Conservation (phyloP, 352 stramenopile species). For the Globisporangium solare region DNA sequence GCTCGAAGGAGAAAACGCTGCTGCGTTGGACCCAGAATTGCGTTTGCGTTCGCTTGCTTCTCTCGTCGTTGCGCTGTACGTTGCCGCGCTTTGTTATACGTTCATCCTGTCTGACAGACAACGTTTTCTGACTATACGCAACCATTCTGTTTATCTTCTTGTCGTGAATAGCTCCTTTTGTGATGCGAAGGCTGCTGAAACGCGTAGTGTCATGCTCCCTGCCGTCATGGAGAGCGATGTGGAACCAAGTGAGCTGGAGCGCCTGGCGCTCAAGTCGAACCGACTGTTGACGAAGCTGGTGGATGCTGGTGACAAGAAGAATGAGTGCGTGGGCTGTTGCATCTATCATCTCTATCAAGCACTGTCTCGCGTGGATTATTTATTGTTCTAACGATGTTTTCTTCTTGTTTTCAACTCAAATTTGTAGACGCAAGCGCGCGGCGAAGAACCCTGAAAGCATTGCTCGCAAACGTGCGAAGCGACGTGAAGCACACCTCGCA, state of each 20-base stretch:
- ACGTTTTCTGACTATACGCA: neutral
- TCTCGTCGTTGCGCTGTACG: slow-evolving; percentile 70
- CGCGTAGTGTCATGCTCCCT: slow-evolving; percentile 63
- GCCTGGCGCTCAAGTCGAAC: slow-evolving; percentile 52
- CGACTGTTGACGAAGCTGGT: slow-evolving; percentile 56
- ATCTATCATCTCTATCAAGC: no score
- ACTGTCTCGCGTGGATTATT: neutral
- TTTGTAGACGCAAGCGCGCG: slow-evolving; percentile 52
- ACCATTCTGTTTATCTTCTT: slow-evolving; percentile 12
- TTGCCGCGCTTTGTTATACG: slow-evolving; percentile 6
- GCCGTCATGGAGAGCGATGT: slow-evolving; percentile 41
- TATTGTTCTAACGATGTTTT: neutral
- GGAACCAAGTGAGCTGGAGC: slow-evolving; percentile 64
- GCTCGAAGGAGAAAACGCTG: slow-evolving; percentile 58
- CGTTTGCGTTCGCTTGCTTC: slow-evolving; percentile 74
- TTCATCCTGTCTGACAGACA: slow-evolving; percentile 3
- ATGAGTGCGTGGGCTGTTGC: slow-evolving; percentile 45
- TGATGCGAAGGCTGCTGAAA: slow-evolving; percentile 57
- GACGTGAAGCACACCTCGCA: slow-evolving; percentile 52
- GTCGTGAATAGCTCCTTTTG: slow-evolving; percentile 51
- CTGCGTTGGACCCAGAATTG: slow-evolving; percentile 56
- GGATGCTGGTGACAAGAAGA: slow-evolving; percentile 70
- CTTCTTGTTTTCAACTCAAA: neutral
- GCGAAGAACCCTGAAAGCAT: slow-evolving; percentile 72
- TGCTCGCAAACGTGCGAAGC: slow-evolving; percentile 68